Evolutionary conservation across 768 basidiomycete species (phyloP).

Genomic region (Amyloporia xantha): DNA sequence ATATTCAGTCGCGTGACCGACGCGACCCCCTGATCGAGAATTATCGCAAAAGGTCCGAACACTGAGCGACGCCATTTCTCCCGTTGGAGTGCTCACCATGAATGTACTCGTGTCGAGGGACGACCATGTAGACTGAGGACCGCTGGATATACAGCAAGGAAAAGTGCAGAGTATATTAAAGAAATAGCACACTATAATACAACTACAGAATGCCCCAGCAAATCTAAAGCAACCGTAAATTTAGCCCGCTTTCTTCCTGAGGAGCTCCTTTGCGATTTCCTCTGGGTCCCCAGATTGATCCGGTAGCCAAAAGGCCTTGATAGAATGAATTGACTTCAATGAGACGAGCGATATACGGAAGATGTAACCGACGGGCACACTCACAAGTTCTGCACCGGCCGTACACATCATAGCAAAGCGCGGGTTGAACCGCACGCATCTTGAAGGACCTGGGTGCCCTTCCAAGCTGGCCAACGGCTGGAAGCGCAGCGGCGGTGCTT

Average conservation of each 20-base stretch:
- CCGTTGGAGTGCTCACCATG: too few relatives aligned
- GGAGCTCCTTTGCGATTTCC: constrained; percentile 61
- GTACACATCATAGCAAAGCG: constrained; percentile 82
- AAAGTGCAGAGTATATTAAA: too few relatives aligned
- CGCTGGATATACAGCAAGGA: too few relatives aligned
- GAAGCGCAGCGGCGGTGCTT: constrained; percentile 45
- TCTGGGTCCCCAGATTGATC: constrained; percentile 64
- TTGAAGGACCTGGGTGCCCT: constrained; percentile 75
- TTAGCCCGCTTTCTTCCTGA: constrained; percentile 41
- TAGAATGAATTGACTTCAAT: neutral
- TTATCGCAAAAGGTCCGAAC: too few relatives aligned
- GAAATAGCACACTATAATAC: too few relatives aligned
- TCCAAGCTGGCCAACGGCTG: constrained; percentile 50
- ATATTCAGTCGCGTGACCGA: constrained; percentile 9
- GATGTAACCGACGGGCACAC: constrained; percentile 13
- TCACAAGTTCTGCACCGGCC: constrained; percentile 78
- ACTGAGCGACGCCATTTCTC: neutral
- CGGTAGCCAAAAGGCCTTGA: constrained; percentile 58
- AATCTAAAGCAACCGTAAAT: neutral
- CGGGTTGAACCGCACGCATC: constrained; percentile 90
- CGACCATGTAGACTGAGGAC: too few relatives aligned
- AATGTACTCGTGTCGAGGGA: too few relatives aligned
- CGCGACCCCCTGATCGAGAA: constrained; percentile 3
- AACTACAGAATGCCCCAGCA: too few relatives aligned
- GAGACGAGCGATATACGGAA: too few relatives aligned